A percentile compares a stretch with the other conserved stretches of the same genome.
Conservation (phyloP, 129 eudicot genomes). For the Solidago caesia region DNA sequence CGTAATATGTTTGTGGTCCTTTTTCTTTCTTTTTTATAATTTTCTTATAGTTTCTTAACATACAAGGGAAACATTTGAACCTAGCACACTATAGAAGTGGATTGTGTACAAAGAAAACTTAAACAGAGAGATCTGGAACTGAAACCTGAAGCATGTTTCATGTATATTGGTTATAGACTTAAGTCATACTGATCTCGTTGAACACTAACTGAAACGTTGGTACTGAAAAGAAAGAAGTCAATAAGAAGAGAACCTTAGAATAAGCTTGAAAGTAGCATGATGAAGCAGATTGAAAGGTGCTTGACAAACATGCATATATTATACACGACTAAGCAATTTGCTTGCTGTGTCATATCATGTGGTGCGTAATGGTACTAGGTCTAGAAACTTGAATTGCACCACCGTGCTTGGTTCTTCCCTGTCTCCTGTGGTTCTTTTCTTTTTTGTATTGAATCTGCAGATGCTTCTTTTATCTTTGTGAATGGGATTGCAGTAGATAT, state of each 20-base stretch:
- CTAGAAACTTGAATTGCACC: neutral
- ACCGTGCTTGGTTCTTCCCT: neutral
- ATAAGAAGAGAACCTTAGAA: neutral
- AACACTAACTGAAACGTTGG: neutral
- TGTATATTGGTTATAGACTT: neutral
- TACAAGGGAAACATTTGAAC: neutral
- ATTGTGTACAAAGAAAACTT: neutral
- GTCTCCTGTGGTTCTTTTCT: neutral
- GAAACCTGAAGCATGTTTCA: neutral
- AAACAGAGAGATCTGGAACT: neutral
- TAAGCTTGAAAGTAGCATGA: neutral
- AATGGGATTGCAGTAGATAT: neutral
- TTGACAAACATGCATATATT: neutral
- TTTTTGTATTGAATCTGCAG: neutral
- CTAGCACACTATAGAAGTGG: neutral
- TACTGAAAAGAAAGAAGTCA: neutral
- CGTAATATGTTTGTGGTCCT: neutral
- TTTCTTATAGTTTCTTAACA: neutral
- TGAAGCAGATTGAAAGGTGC: neutral
- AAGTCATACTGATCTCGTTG: neutral
- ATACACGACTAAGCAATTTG: neutral
- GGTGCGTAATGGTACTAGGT: neutral
- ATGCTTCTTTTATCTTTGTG: neutral
- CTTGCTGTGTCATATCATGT: neutral
- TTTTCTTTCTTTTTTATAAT: neutral